These are phyloP conservation scores for Exobasidium rhododendri DNA, from an alignment of 1,284 basidiomycete genomes.

Conservation along the genomic window DNA sequence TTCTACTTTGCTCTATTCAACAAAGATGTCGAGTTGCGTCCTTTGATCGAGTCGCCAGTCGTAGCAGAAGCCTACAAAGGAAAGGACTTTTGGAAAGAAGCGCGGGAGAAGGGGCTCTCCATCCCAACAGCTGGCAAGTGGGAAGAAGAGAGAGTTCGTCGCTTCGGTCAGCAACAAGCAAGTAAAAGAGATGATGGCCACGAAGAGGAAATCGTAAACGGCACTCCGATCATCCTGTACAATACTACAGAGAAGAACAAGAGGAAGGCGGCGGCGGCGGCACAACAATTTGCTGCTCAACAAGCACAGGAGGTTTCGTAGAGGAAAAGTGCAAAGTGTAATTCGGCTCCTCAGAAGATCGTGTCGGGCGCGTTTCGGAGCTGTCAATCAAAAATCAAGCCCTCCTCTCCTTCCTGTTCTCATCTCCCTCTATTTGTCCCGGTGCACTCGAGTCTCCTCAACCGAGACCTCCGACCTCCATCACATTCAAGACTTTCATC, in stretches of 20 bases:
- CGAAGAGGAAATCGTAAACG: slow-evolving; percentile 23
- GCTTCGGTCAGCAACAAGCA: slow-evolving; percentile 45
- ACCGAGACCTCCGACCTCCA: no score
- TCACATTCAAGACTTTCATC: no score
- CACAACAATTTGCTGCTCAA: background rate
- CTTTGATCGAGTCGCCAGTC: slow-evolving; percentile 51
- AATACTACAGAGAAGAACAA: slow-evolving; percentile 12
- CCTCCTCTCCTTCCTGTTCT: no score
- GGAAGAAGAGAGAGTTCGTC: slow-evolving; percentile 48
- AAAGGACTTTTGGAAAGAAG: slow-evolving; percentile 37
- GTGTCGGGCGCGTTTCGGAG: no score
- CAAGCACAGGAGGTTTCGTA: background rate
- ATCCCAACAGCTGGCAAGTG: slow-evolving; percentile 50
- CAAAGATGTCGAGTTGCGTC: slow-evolving; percentile 51
- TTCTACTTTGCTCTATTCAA: slow-evolving; percentile 57
- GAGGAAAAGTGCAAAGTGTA: background rate
- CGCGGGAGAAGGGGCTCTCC: slow-evolving; percentile 24
- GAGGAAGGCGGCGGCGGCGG: background rate
- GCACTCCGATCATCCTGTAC: slow-evolving; percentile 1
- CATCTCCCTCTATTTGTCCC: no score
- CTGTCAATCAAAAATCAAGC: no score
- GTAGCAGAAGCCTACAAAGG: slow-evolving; percentile 33
- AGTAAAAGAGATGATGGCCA: slow-evolving; percentile 49
- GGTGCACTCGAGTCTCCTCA: no score
- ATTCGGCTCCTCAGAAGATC: no score